A percentile compares a stretch with the other conserved stretches of the same genome.
Conservation (phyloP, 2,329 filamentous ascomycete genomes). For the Lecanicillium sp. region DNA sequence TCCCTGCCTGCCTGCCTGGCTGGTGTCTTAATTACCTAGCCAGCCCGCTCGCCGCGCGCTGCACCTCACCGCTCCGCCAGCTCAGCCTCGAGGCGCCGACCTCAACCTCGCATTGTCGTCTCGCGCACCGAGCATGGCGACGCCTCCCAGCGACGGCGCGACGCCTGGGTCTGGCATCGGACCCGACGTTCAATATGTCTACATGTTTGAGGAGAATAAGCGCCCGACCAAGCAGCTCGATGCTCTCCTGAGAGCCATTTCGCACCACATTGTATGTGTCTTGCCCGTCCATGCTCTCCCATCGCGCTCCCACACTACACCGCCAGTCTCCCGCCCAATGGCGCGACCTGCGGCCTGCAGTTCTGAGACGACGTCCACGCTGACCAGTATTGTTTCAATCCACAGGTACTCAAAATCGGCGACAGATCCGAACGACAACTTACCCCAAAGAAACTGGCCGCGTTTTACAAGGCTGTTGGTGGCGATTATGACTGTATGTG, state of each 20-base stretch:
- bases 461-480: constrained; percentile 68
- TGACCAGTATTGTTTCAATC: neutral
- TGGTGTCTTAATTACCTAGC: too few relatives aligned
- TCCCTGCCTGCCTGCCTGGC: neutral
- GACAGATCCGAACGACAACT: constrained; percentile 45
- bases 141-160: constrained; percentile 12
- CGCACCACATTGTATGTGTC: constrained; percentile 58
- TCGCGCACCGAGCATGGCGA: constrained; percentile 15
- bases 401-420: constrained; percentile 49
- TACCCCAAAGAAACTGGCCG: constrained; percentile 63
- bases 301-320: constrained; percentile 3
- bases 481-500: constrained; percentile 62
- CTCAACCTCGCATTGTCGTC: neutral
- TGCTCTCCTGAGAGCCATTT: constrained; percentile 61
- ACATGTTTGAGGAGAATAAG: constrained; percentile 62
- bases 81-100: neutral
- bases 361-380: too few relatives aligned
- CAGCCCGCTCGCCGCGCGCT: constrained; percentile 5
- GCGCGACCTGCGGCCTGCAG: too few relatives aligned
- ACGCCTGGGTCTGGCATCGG: constrained; percentile 5
- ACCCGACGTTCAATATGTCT: constrained; percentile 43
- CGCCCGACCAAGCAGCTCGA: constrained; percentile 59
- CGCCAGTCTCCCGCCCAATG: constrained; percentile 4
- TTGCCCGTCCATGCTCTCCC: constrained; percentile 1
- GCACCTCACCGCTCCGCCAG: constrained; percentile 1